Percentiles rank a stretch among this genome's conserved stretches.
Conservation (phyloP, 148 eudicot genomes). For the Linanthus parryae region DNA sequence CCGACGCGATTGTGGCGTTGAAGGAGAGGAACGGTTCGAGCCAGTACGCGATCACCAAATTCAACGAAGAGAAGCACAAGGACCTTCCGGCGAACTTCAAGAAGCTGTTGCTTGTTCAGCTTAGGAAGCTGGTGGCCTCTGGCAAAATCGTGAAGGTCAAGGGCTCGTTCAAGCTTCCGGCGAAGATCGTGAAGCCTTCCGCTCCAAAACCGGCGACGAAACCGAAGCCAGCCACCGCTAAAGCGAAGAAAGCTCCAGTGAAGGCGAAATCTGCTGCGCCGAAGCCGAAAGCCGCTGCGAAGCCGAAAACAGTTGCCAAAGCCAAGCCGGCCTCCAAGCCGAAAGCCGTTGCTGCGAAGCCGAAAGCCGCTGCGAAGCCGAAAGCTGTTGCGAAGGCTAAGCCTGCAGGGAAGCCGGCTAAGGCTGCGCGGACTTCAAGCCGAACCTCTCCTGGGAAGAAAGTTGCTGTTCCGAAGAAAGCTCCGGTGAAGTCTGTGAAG, state of each 20-base stretch:
- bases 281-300: constrained; percentile 16
- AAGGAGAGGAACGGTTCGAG: constrained; percentile 63
- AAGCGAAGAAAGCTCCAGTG: constrained; percentile 8
- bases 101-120: constrained; percentile 31
- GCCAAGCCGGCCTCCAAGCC: no score
- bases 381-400: no score
- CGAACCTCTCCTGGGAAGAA: constrained; percentile 43
- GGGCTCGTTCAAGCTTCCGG: constrained; percentile 37
- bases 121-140: constrained; percentile 32
- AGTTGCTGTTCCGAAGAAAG: constrained; percentile 28
- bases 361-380: no score
- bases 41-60: constrained; percentile 49
- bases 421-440: constrained; percentile 40
- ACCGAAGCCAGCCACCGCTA: constrained; percentile 17
- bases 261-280: constrained; percentile 8
- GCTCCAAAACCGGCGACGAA: constrained; percentile 20
- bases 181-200: constrained; percentile 12
- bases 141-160: constrained; percentile 38
- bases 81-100: constrained; percentile 40
- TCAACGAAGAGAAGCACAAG: constrained; percentile 49
- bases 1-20: constrained; percentile 39
- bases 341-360: constrained; percentile 18
- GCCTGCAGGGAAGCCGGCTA: no score
- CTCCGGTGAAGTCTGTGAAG: constrained; percentile 28
- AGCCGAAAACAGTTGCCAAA: no score